These are phyloP conservation scores for Dillenia turbinata DNA, from an alignment of 164 flowering plant species.

Conservation along the genomic window DNA sequence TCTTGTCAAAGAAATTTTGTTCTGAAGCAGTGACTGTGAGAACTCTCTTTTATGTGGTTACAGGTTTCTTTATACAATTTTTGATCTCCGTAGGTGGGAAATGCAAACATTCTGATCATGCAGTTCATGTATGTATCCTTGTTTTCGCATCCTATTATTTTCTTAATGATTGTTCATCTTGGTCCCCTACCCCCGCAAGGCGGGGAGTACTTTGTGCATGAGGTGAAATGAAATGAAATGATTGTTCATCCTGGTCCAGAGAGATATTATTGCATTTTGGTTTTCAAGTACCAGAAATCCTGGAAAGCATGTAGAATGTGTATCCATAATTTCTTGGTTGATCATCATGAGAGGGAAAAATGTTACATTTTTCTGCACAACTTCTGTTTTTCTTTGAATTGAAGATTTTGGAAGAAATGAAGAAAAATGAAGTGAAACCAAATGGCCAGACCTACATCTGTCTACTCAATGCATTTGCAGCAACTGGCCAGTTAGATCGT, in stretches of 20 bases:
- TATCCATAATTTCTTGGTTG: too few species aligned
- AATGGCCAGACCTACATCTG: conserved; percentile 83
- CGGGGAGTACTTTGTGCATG: too few species aligned
- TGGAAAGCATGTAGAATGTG: too few species aligned
- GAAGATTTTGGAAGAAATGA: conserved; percentile 95
- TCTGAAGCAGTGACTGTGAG: not conserved
- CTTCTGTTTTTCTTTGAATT: conserved; percentile 11
- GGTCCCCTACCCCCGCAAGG: too few species aligned
- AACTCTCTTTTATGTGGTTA: conserved; percentile 9
- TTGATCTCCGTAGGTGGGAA: conserved; percentile 88
- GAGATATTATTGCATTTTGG: too few species aligned
- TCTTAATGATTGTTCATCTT: not conserved
- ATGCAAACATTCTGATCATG: conserved; percentile 63
- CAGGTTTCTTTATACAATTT: conserved; percentile 81
- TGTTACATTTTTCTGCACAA: too few species aligned
- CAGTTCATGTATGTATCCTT: conserved; percentile 46
- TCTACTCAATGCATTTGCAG: conserved; percentile 84
- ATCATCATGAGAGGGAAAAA: too few species aligned
- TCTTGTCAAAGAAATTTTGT: not conserved
- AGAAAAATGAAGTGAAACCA: conserved; percentile 74
- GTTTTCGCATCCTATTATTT: not conserved
- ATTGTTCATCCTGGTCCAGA: not conserved
- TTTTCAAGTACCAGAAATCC: too few species aligned
- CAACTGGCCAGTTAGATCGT: conserved; percentile 69
- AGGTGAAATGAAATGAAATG: too few species aligned